Evolutionary conservation across 148 eudicot species (phyloP).

Genomic region (Rheum nobile): DNA sequence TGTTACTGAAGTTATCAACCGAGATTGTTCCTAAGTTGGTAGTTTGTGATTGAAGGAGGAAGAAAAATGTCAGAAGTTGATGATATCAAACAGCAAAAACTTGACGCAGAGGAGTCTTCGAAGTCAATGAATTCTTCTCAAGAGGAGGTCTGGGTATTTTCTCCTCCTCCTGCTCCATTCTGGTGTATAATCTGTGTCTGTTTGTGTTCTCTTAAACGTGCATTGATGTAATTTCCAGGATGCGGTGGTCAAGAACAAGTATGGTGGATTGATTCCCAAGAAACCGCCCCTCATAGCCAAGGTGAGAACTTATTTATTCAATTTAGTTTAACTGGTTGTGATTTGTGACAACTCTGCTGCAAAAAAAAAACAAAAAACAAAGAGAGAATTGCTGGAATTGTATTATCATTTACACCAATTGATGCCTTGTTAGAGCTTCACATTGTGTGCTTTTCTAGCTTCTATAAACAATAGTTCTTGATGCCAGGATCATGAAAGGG

Average conservation of each 20-base stretch:
- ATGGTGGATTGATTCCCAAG: conserved; percentile 65
- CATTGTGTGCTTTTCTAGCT: not conserved
- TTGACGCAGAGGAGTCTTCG: not conserved
- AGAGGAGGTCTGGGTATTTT: not conserved
- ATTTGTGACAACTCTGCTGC: no score
- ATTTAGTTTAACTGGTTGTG: not conserved
- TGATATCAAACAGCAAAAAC: not conserved
- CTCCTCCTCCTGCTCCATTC: not conserved
- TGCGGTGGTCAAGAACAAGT: conserved; percentile 59
- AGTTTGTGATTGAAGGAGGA: not conserved
- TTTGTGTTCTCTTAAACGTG: not conserved
- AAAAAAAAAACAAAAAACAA: no score
- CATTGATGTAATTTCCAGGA: conserved; percentile 24
- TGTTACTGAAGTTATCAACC: not conserved
- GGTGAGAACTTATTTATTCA: conserved; percentile 19
- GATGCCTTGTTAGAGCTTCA: no score
- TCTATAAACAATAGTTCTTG: not conserved
- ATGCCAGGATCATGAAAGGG: conserved; percentile 76
- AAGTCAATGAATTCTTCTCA: not conserved
- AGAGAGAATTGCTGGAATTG: no score
- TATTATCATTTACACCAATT: no score
- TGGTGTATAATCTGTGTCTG: not conserved
- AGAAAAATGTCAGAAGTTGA: not conserved
- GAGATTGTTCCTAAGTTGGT: not conserved
- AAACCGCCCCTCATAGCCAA: conserved; percentile 63